Evolutionary conservation across 169 alveolate species (phyloP), one percentile per base, ranked within the genome.

Genomic region (Condylostoma magnum): DNA sequence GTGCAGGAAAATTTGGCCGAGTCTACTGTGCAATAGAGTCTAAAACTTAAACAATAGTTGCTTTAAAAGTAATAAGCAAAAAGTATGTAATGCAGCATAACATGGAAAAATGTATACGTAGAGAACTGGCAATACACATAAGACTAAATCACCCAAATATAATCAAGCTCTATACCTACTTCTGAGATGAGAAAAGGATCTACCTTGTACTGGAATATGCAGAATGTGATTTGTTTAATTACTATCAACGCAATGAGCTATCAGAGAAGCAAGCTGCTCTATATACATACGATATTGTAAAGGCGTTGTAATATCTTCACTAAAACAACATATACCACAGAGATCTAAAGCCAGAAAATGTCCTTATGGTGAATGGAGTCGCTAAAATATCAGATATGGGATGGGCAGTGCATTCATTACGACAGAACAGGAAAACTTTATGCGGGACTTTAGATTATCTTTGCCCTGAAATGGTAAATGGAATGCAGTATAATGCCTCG

Each of bases 201-300:
- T 95, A 94, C 79, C 76, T 95, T 47, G 93, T 95, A 50, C 71
- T 95, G 30, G 98, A 95, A 76, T 91, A 93, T 81, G 97, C 98
- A 3, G 85, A 90, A 20, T 95, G 94, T n/a, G 97, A 97, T 6
- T 95, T 93, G 36, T 80, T 95, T 36, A 86, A 85, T 80, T 82
- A 80, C 65, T 85, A 85, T 53, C 77, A 90, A 69, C 57, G n/a
- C n/a, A n/a, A n/a, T n/a, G n/a, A n/a, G n/a, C n/a, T n/a, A n/a
- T n/a, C n/a, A n/a, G 60, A 51, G 25, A 51, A 15, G 15, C 60
- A 41, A 60, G 58, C 71, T 0, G 71, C 71, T 20, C 18, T 20
- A 22, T 60, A 60, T 27, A 60, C 43, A 0, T 10, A 12, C 12
- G 56, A 60, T 38, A 55, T 60, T 8, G 43, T 41, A 15, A 33